phyloP scores from a whole-genome alignment of 192 early-diverging fungal species.

The Piromyces sp. region DNA sequence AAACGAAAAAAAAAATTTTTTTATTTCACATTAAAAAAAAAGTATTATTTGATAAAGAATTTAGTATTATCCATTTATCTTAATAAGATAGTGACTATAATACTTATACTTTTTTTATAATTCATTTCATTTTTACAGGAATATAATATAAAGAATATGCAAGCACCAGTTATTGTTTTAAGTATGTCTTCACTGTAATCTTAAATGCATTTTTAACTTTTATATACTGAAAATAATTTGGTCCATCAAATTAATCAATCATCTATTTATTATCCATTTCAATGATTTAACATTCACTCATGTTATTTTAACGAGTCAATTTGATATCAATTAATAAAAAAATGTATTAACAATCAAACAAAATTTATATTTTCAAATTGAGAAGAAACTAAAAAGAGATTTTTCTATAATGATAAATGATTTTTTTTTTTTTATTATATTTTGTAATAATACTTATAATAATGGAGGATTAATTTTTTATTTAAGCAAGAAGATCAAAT shows the following conservation, averaged over 20 bases:
- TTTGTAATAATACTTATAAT: background rate
- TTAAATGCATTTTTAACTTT: background rate
- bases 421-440: too few relatives aligned
- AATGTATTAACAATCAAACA: too few relatives aligned
- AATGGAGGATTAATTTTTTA: background rate
- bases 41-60: background rate
- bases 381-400: too few relatives aligned
- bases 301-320: too few relatives aligned
- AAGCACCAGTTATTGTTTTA: slow-evolving; percentile 72
- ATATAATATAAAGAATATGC: slow-evolving; percentile 27
- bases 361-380: too few relatives aligned
- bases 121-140: background rate
- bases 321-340: too few relatives aligned
- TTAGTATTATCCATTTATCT: background rate
- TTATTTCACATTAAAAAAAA: background rate
- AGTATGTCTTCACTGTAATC: slow-evolving; percentile 26
- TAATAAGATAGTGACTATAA: background rate
- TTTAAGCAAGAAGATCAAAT: background rate
- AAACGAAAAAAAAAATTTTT: too few relatives aligned
- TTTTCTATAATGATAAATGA: too few relatives aligned
- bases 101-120: background rate
- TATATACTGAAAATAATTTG: background rate
- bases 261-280: too few relatives aligned
- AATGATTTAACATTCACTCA: too few relatives aligned
- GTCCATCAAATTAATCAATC: background rate